Percentiles rank a stretch among this genome's conserved stretches.
phyloP scores from a whole-genome alignment of 1,284 basidiomycete genomes.

The Austroboletus niveus region DNA sequence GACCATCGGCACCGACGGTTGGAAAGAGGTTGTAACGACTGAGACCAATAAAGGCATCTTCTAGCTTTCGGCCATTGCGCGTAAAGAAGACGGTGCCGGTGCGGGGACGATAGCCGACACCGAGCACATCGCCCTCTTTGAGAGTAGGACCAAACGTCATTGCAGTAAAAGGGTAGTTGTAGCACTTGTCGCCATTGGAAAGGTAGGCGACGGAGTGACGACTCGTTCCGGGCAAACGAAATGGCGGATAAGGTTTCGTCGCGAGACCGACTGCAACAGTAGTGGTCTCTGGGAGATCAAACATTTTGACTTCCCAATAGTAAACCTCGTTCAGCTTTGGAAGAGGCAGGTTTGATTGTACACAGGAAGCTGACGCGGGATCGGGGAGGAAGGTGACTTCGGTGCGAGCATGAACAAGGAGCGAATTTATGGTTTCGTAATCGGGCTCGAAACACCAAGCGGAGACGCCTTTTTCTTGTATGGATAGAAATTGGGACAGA shows the following conservation, averaged over 20 bases:
- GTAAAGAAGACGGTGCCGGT: constrained; percentile 98
- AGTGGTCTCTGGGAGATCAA: constrained; percentile 84
- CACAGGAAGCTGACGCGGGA: constrained; percentile 87
- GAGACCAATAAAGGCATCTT: constrained; percentile 90
- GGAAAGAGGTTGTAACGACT: constrained; percentile 92
- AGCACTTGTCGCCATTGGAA: constrained; percentile 95
- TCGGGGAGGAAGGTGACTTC: constrained; percentile 96
- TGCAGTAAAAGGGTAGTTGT: constrained; percentile 95
- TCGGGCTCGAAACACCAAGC: constrained; percentile 98
- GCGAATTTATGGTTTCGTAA: constrained; percentile 87
- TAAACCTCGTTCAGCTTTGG: constrained; percentile 97
- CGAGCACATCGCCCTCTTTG: constrained; percentile 92
- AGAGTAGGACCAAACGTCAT: constrained; percentile 83
- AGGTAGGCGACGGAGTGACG: constrained; percentile 96
- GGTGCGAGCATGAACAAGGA: constrained; percentile 90
- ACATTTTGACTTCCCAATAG: constrained; percentile 98
- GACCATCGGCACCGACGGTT: constrained; percentile 90
- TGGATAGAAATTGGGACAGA: constrained; percentile 93
- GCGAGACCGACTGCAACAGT: constrained; percentile 87
- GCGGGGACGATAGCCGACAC: constrained; percentile 90
- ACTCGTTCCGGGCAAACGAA: constrained; percentile 87
- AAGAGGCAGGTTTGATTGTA: constrained; percentile 91
- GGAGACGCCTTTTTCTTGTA: constrained; percentile 96
- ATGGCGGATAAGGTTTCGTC: constrained; percentile 92
- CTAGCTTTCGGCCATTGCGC: constrained; percentile 91